phyloP scores from a whole-genome alignment of 2,329 filamentous ascomycete species.

The Colletotrichum brevisporum region DNA sequence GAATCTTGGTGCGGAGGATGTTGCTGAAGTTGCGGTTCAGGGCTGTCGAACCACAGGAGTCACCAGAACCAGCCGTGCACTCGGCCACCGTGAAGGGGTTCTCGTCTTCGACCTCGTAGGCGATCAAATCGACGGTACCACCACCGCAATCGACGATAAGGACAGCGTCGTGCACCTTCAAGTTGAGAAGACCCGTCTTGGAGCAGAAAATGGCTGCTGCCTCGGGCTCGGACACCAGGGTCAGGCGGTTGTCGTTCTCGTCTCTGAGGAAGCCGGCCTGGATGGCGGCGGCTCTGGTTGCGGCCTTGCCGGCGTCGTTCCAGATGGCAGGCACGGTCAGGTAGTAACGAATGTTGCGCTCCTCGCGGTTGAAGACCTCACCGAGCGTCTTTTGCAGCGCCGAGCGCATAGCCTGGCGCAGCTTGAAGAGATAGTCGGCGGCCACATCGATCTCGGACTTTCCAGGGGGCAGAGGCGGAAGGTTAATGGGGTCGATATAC shows the following conservation, averaged over 20 bases:
- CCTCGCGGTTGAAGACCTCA: constrained; percentile 97
- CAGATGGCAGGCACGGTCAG: constrained; percentile 99
- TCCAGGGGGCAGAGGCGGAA: constrained; percentile 94
- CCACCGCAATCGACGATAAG: constrained; percentile 98
- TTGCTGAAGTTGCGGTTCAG: constrained; percentile 99
- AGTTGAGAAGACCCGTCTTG: constrained; percentile 94
- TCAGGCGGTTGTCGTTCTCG: constrained; percentile 97
- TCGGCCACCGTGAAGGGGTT: constrained; percentile 97
- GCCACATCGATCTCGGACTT: constrained; percentile 99
- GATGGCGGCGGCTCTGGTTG: constrained; percentile 94
- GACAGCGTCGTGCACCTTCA: constrained; percentile 99
- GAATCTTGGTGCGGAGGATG: constrained; percentile 95
- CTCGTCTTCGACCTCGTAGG: constrained; percentile 98
- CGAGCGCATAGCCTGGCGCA: constrained; percentile 95
- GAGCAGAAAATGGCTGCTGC: constrained; percentile 98
- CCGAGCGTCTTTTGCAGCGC: constrained; percentile 96
- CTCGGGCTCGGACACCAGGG: constrained; percentile 95
- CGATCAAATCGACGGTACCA: constrained; percentile 98
- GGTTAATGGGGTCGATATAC: constrained; percentile 98
- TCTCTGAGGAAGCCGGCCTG: constrained; percentile 97
- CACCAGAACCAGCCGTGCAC: constrained; percentile 96
- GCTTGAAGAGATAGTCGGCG: constrained; percentile 99
- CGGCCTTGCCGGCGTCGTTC: constrained; percentile 99
- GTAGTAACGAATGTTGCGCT: constrained; percentile 98
- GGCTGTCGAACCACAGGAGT: constrained; percentile 98